Conservation (phyloP, 176 grass and related monocot species). For the Cocos nucifera region DNA sequence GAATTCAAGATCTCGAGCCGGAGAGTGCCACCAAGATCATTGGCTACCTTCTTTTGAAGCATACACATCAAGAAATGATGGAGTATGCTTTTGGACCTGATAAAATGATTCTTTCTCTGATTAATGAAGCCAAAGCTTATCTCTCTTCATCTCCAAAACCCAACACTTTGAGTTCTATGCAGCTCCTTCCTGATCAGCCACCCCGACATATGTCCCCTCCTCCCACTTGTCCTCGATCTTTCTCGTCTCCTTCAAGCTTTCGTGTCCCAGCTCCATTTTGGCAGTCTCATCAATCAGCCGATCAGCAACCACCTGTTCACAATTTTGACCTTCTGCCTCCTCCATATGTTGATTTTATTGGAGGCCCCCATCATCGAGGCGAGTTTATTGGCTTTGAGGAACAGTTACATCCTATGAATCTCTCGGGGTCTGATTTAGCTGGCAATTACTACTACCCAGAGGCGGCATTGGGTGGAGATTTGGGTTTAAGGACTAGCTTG, state of each 20-base stretch:
- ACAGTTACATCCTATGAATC: constrained; percentile 1
- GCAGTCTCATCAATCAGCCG: constrained; percentile 6
- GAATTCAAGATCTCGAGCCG: constrained; percentile 56
- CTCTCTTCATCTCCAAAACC: constrained; percentile 27
- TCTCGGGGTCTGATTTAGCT: neutral
- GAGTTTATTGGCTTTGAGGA: constrained; percentile 28
- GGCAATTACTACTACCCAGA: constrained; percentile 28
- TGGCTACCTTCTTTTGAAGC: constrained; percentile 55
- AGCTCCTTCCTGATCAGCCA: too few relatives aligned
- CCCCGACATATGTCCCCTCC: neutral
- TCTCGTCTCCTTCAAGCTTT: constrained; percentile 21
- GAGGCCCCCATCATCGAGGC: neutral
- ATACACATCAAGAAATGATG: constrained; percentile 56
- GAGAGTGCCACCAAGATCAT: constrained; percentile 65
- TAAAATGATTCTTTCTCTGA: constrained; percentile 26
- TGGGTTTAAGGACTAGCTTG: constrained; percentile 1
- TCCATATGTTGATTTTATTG: constrained; percentile 1
- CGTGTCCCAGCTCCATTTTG: constrained; percentile 34
- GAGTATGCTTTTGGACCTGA: constrained; percentile 66
- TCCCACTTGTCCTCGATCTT: constrained; percentile 2
- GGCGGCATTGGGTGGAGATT: constrained; percentile 9
- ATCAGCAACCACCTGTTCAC: neutral
- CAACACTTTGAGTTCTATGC: constrained; percentile 22
- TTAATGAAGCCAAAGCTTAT: constrained; percentile 47
- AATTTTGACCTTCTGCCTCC: neutral